phyloP scores from a whole-genome alignment of 2,329 filamentous ascomycete genomes.

The Thielaviopsis punctulata region DNA sequence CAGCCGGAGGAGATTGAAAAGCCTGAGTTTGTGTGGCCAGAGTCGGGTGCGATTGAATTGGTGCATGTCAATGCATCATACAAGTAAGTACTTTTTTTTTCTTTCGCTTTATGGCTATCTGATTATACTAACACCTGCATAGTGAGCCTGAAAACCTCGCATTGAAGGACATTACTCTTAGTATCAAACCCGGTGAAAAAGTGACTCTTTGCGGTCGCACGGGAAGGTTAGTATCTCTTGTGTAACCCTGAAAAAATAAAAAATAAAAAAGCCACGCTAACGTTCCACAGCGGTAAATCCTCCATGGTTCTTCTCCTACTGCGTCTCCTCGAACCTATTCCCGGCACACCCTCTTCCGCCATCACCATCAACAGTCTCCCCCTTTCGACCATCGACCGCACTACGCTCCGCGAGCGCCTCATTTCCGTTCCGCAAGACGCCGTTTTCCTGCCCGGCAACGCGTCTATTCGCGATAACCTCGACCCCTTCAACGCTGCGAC shows the following conservation, averaged over 20 bases:
- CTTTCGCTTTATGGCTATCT: not conserved
- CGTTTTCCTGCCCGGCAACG: slow-evolving; percentile 30
- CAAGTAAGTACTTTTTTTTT: slow-evolving; percentile 12
- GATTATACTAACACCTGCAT: not conserved
- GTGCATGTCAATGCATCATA: slow-evolving; percentile 21
- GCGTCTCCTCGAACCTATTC: slow-evolving; percentile 24
- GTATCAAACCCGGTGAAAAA: slow-evolving; percentile 19
- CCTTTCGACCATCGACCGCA: slow-evolving; percentile 23
- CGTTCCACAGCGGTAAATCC: slow-evolving; percentile 26
- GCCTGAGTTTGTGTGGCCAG: slow-evolving; percentile 18
- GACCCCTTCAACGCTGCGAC: slow-evolving; percentile 23
- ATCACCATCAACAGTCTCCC: slow-evolving; percentile 28
- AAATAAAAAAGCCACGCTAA: no score
- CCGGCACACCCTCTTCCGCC: slow-evolving; percentile 13
- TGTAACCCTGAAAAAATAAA: not conserved
- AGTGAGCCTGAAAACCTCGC: slow-evolving; percentile 13
- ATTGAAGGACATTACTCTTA: slow-evolving; percentile 16
- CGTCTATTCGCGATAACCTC: slow-evolving; percentile 25
- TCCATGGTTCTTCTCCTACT: slow-evolving; percentile 24
- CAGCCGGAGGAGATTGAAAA: slow-evolving; percentile 11
- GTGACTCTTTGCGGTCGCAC: slow-evolving; percentile 23
- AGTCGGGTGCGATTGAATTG: slow-evolving; percentile 18
- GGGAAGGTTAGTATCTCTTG: not conserved
- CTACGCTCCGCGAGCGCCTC: slow-evolving; percentile 27
- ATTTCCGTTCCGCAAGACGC: slow-evolving; percentile 37